A percentile compares a stretch with the other conserved stretches of the same genome.
Conservation (phyloP, 1,284 basidiomycete species). For the Leccinum pachyderme region DNA sequence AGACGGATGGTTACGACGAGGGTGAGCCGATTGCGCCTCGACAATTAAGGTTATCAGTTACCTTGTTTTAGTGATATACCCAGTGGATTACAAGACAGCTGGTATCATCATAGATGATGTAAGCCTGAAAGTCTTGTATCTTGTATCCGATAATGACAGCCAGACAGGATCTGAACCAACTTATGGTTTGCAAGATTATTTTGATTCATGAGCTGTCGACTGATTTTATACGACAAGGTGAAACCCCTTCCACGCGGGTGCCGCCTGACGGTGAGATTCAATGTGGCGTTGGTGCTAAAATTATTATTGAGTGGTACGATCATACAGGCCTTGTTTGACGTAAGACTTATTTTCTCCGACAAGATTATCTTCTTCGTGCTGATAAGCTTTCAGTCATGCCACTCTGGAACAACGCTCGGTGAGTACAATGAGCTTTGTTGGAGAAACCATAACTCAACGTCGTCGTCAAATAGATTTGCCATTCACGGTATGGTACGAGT, state of each 20-base stretch:
- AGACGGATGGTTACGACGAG: slow-evolving; percentile 68
- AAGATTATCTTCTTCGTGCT: neutral
- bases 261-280: slow-evolving; percentile 60
- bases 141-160: neutral
- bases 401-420: slow-evolving; percentile 32
- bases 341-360: slow-evolving; percentile 32
- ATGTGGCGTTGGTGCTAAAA: neutral
- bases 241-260: slow-evolving; percentile 59
- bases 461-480: slow-evolving; percentile 48
- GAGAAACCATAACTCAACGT: neutral
- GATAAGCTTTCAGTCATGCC: slow-evolving; percentile 21
- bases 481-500: slow-evolving; percentile 47
- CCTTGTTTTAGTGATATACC: slow-evolving; percentile 55
- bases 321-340: slow-evolving; percentile 71
- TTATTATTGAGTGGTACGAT: neutral
- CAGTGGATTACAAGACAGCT: slow-evolving; percentile 67
- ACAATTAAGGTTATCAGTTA: neutral
- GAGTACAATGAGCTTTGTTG: neutral
- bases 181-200: slow-evolving; percentile 47
- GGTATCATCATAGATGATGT: slow-evolving; percentile 81
- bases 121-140: slow-evolving; percentile 25
- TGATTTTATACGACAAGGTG: slow-evolving; percentile 40
- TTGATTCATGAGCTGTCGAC: neutral
- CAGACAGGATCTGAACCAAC: slow-evolving; percentile 53
- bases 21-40: slow-evolving; percentile 36